Conservation (phyloP, 495 filamentous ascomycete genomes). For the Hypoxylon intermedium region DNA sequence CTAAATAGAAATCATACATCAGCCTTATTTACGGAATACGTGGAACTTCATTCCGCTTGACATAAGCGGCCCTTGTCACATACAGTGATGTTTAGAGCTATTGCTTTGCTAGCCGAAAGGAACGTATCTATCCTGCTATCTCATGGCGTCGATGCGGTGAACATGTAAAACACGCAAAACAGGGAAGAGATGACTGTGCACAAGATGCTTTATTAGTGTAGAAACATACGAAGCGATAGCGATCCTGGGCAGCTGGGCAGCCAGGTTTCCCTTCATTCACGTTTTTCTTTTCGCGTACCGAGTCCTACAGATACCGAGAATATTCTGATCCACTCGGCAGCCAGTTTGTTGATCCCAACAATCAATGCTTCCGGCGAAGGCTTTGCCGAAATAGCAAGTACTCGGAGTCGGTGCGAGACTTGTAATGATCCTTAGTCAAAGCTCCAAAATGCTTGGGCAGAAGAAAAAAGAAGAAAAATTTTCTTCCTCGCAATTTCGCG, state of each 20-base stretch:
- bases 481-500: slow-evolving; percentile 29
- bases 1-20: slow-evolving; percentile 7
- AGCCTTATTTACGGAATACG: slow-evolving; percentile 21
- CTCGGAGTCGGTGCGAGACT: slow-evolving; percentile 21
- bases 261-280: slow-evolving; percentile 13
- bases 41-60: no score
- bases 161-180: no score
- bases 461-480: no score
- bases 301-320: slow-evolving; percentile 3
- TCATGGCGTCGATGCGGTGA: background rate
- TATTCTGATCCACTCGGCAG: slow-evolving; percentile 13
- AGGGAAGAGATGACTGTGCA: background rate
- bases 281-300: slow-evolving; percentile 1
- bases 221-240: slow-evolving; percentile 1
- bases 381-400: slow-evolving; percentile 24
- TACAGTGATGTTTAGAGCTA: no score
- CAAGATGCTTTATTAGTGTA: background rate
- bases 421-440: slow-evolving; percentile 23
- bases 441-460: slow-evolving; percentile 18
- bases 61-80: no score
- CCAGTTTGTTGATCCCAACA: slow-evolving; percentile 23
- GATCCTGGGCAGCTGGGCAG: slow-evolving; percentile 1
- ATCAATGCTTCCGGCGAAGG: slow-evolving; percentile 14
- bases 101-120: background rate
- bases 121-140: background rate